Evolutionary conservation across 331 rosid species (phyloP).

Genomic region (Acacia concinna): DNA sequence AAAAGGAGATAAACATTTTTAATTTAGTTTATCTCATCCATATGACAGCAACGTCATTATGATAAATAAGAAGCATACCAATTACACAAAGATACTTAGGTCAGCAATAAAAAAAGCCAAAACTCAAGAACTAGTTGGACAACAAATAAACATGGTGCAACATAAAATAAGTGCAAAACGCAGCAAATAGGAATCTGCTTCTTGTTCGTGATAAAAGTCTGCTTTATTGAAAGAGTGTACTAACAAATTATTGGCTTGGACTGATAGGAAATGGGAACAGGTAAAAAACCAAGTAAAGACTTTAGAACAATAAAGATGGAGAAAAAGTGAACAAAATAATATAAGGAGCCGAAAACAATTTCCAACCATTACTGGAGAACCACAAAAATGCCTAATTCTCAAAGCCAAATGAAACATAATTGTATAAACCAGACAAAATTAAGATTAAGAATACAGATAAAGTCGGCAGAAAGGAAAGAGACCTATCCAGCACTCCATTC

Average conservation of each 20-base stretch:
- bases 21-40: neutral
- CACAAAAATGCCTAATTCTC: conserved; percentile 15
- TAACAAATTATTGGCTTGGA: conserved; percentile 1
- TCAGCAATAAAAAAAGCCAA: conserved; percentile 9
- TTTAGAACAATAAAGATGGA: neutral
- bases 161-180: neutral
- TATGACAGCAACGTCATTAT: neutral
- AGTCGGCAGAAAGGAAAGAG: conserved; percentile 43
- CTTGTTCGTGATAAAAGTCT: neutral
- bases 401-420: conserved; percentile 10
- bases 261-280: conserved; percentile 22
- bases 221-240: neutral
- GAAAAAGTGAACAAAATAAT: neutral
- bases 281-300: conserved; percentile 19
- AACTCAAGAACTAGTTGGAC: neutral
- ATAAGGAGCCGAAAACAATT: conserved; percentile 4
- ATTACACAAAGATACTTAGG: neutral
- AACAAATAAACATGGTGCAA: neutral
- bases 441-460: conserved; percentile 24
- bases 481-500: conserved; percentile 99
- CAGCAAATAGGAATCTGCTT: neutral
- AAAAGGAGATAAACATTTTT: neutral
- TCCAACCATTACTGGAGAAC: conserved; percentile 15
- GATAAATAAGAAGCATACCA: conserved; percentile 6
- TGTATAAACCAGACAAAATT: conserved; percentile 25